Conservation (phyloP, 2,329 filamentous ascomycete genomes). For the Hymenoscyphus albidus region DNA sequence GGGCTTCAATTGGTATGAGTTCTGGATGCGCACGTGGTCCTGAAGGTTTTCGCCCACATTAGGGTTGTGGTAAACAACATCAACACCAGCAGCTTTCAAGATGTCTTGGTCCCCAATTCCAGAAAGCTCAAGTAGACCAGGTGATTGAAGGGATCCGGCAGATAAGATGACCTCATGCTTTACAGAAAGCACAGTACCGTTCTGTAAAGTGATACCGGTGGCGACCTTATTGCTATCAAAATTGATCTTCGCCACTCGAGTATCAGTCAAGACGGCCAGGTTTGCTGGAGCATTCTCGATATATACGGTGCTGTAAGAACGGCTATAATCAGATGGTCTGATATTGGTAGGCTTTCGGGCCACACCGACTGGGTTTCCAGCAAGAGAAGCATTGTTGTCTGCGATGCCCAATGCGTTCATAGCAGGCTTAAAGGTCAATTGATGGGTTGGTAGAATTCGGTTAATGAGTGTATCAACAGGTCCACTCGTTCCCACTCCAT, state of each 20-base stretch:
- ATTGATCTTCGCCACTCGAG: conserved; percentile 78
- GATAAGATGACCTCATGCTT: conserved; percentile 46
- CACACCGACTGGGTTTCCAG: conserved; percentile 48
- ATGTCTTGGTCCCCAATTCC: conserved; percentile 45
- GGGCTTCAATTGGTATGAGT: conserved; percentile 25
- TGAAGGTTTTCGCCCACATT: conserved; percentile 51
- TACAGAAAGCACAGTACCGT: conserved; percentile 18
- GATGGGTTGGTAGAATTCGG: conserved; percentile 42
- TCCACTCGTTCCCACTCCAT: conserved; percentile 37
- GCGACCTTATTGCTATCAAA: conserved; percentile 11
- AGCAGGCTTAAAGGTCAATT: conserved; percentile 43
- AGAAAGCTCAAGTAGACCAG: conserved; percentile 49
- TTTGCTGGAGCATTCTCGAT: conserved; percentile 45
- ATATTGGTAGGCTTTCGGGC: conserved; percentile 49
- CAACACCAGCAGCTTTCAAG: conserved; percentile 43
- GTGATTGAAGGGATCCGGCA: conserved; percentile 49
- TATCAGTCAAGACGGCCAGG: conserved; percentile 76
- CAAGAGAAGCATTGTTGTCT: conserved; percentile 43
- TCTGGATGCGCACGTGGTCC: conserved; percentile 37
- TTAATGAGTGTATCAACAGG: conserved; percentile 41
- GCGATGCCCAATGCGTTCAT: conserved; percentile 44
- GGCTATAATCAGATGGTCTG: conserved; percentile 43
- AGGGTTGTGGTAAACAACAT: conserved; percentile 43
- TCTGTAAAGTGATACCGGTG: conserved; percentile 21
- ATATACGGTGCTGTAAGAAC: conserved; percentile 48